Evolutionary conservation across 352 stramenopile genomes (phyloP).

Genomic region (Globisporangium barbulae): DNA sequence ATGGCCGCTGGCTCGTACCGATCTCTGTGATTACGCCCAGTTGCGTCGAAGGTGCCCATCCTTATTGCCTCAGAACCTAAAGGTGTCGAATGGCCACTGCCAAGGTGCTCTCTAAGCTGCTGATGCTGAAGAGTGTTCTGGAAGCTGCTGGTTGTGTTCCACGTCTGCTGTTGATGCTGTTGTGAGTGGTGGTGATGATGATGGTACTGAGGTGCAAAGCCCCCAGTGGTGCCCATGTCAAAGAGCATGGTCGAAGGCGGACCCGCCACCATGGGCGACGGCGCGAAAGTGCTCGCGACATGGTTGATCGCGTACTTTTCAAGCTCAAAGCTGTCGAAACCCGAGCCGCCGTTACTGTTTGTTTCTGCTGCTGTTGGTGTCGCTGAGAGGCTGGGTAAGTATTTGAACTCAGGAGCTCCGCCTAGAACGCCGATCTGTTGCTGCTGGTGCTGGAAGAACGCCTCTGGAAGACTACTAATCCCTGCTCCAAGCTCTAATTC

Average conservation of each 20-base stretch:
- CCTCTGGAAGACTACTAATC: neutral
- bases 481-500: neutral
- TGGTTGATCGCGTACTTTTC: constrained; percentile 10
- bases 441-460: constrained; percentile 3
- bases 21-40: neutral
- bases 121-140: neutral
- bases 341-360: neutral
- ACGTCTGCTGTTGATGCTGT: neutral
- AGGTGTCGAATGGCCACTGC: neutral
- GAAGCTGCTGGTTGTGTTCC: neutral
- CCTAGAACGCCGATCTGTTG: neutral
- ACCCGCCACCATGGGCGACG: neutral
- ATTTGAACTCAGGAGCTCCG: neutral
- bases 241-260: constrained; percentile 2
- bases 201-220: neutral
- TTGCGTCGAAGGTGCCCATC: neutral
- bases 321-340: constrained; percentile 8
- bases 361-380: constrained; percentile 2
- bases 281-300: constrained; percentile 2
- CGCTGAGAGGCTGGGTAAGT: neutral
- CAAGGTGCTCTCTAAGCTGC: neutral
- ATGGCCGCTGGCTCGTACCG: neutral
- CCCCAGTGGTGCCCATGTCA: neutral
- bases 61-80: neutral
- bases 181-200: neutral